Conservation (phyloP, 2,329 filamentous ascomycete genomes). For the Fusarium neocosmosporiellum region DNA sequence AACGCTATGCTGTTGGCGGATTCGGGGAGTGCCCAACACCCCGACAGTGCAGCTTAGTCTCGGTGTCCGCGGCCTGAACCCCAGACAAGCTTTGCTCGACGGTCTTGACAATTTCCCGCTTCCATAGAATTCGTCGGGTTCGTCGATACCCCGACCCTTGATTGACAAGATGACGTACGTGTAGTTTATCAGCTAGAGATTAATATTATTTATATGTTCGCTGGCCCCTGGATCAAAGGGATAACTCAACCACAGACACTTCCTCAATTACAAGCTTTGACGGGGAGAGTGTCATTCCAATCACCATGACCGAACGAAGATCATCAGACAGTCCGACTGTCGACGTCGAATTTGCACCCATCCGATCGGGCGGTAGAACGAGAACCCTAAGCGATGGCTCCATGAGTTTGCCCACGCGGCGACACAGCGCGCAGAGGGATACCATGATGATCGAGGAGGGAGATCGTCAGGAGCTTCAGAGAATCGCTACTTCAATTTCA, state of each 20-base stretch:
- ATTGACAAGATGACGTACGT: background rate
- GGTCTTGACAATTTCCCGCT: background rate
- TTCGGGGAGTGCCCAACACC: background rate
- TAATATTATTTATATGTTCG: background rate
- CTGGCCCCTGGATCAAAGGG: background rate
- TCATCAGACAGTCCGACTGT: background rate
- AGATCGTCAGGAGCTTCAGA: constrained; percentile 1
- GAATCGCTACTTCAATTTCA: background rate
- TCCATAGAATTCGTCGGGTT: background rate
- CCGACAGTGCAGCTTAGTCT: background rate
- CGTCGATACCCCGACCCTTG: background rate
- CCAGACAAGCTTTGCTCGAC: background rate
- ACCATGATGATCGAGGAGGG: constrained; percentile 2
- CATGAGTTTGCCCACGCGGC: background rate
- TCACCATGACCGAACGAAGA: background rate
- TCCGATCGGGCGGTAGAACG: background rate
- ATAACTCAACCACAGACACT: background rate
- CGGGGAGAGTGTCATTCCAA: background rate
- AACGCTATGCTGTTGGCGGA: background rate
- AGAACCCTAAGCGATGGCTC: background rate
- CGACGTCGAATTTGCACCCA: background rate
- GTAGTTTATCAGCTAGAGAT: background rate
- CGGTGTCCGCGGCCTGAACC: background rate
- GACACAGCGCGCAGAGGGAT: background rate
- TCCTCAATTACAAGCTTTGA: background rate